Percentiles rank a stretch among this genome's conserved stretches.
These are phyloP conservation scores for Carex kokanica DNA, from an alignment of 176 grass and related monocot genomes.

Conservation along the genomic window DNA sequence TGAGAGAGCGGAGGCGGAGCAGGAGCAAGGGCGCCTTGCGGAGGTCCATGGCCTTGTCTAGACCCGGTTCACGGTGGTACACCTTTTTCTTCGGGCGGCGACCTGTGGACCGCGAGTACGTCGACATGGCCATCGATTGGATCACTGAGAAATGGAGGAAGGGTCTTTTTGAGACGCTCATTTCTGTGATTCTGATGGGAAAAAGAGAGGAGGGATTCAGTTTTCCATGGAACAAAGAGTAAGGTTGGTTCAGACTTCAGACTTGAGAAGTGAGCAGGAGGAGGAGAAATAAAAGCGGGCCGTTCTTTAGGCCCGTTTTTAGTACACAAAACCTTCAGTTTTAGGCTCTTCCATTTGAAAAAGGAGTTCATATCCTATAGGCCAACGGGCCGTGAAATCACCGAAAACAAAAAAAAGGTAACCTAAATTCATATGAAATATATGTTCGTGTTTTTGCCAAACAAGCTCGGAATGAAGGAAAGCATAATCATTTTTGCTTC, in stretches of 20 bases:
- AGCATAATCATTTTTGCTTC: too few species aligned
- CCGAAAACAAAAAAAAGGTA: too few species aligned
- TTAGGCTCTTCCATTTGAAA: too few species aligned
- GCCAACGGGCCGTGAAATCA: too few species aligned
- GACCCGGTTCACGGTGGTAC: constrained; percentile 65
- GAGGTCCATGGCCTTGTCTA: constrained; percentile 83
- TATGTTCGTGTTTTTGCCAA: too few species aligned
- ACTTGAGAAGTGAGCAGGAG: neutral
- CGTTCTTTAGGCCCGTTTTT: too few species aligned
- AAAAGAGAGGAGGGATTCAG: neutral
- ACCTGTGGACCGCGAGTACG: constrained; percentile 43
- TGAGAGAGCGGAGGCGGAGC: constrained; percentile 51
- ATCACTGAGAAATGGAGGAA: constrained; percentile 5
- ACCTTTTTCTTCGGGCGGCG: constrained; percentile 75
- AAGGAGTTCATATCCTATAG: too few species aligned
- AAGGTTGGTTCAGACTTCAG: neutral
- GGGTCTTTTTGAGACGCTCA: neutral
- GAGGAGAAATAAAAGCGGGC: neutral
- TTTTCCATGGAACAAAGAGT: neutral
- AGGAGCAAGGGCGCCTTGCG: constrained; percentile 69
- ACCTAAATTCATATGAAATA: too few species aligned
- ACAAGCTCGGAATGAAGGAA: too few species aligned
- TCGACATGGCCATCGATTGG: constrained; percentile 43
- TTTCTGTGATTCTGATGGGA: neutral
- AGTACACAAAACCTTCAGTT: too few species aligned